Evolutionary conservation across 805 yeast genomes (phyloP).

Genomic region (Starmerella sirachaensis): DNA sequence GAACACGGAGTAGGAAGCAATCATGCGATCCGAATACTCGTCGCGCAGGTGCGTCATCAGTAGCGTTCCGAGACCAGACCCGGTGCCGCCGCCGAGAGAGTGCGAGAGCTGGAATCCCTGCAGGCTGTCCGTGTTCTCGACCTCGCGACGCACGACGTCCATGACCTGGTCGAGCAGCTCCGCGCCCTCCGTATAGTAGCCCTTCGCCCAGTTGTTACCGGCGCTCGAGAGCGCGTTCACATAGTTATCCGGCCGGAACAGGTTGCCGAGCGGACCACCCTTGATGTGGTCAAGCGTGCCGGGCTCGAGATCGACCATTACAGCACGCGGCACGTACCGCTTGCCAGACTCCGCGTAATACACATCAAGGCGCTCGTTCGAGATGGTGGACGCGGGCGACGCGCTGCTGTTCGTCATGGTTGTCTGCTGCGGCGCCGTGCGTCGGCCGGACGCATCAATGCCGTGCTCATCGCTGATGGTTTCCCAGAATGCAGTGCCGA

Average conservation of each 20-base stretch:
- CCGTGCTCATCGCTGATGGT: slow-evolving; percentile 34
- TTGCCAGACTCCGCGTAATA: slow-evolving; percentile 81
- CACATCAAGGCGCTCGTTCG: slow-evolving; percentile 52
- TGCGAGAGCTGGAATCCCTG: slow-evolving; percentile 91
- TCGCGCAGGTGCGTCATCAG: slow-evolving; percentile 76
- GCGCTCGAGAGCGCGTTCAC: slow-evolving; percentile 87
- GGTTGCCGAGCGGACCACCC: slow-evolving; percentile 65
- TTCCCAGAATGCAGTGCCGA: slow-evolving; percentile 39
- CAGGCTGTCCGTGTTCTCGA: slow-evolving; percentile 81
- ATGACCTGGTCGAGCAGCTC: slow-evolving; percentile 81
- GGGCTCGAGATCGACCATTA: slow-evolving; percentile 85
- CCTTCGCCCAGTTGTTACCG: slow-evolving; percentile 95
- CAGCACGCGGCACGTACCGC: slow-evolving; percentile 79
- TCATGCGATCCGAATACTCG: slow-evolving; percentile 91
- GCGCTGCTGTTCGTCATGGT: slow-evolving; percentile 3
- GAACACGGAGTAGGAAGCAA: slow-evolving; percentile 87
- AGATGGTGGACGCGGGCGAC: slow-evolving; percentile 15
- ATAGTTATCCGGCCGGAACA: slow-evolving; percentile 86
- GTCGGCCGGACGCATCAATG: slow-evolving; percentile 29
- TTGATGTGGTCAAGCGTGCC: slow-evolving; percentile 83
- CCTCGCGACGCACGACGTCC: slow-evolving; percentile 87
- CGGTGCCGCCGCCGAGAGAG: slow-evolving; percentile 85
- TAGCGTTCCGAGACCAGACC: slow-evolving; percentile 92
- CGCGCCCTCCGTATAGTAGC: slow-evolving; percentile 94
- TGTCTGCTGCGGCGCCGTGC: slow-evolving; percentile 7